Evolutionary conservation across 2,329 filamentous ascomycete species (phyloP).

Genomic region (Neodidymelliopsis sp.): DNA sequence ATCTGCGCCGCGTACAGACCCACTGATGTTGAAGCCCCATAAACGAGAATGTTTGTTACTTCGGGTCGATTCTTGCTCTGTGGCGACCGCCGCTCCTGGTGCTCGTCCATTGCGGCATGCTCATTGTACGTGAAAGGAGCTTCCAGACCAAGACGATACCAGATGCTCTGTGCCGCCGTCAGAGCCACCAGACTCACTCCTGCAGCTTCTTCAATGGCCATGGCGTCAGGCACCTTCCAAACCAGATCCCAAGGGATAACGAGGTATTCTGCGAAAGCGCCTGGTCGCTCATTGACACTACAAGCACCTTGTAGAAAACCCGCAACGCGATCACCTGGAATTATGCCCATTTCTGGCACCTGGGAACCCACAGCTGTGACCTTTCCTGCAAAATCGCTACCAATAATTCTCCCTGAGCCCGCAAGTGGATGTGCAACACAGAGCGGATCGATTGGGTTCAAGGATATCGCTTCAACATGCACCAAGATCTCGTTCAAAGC

Average conservation of each 20-base stretch:
- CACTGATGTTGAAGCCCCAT: conserved; percentile 47
- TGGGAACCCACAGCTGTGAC: background rate
- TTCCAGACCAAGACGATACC: conserved; percentile 46
- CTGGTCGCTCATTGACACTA: conserved; percentile 53
- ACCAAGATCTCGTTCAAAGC: background rate
- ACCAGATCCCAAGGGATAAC: conserved; percentile 47
- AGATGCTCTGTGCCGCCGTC: conserved; percentile 55
- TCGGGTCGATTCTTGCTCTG: background rate
- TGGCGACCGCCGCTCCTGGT: conserved; percentile 17
- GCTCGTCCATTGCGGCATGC: conserved; percentile 13
- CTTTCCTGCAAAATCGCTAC: background rate
- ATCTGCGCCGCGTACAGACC: conserved; percentile 46
- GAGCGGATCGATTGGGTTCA: background rate
- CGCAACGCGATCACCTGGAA: too few species aligned
- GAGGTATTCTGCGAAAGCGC: conserved; percentile 57
- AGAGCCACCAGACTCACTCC: conserved; percentile 53
- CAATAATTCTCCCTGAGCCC: background rate
- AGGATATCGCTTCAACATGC: too few species aligned
- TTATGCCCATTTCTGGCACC: too few species aligned
- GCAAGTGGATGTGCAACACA: background rate
- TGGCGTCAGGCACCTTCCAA: conserved; percentile 45
- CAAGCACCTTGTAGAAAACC: conserved; percentile 56
- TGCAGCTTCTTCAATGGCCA: conserved; percentile 51
- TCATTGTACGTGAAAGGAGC: conserved; percentile 44
- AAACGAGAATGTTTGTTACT: conserved; percentile 38